These are phyloP conservation scores for Allium cepa DNA, from an alignment of 106 monocot species.

Conservation along the genomic window DNA sequence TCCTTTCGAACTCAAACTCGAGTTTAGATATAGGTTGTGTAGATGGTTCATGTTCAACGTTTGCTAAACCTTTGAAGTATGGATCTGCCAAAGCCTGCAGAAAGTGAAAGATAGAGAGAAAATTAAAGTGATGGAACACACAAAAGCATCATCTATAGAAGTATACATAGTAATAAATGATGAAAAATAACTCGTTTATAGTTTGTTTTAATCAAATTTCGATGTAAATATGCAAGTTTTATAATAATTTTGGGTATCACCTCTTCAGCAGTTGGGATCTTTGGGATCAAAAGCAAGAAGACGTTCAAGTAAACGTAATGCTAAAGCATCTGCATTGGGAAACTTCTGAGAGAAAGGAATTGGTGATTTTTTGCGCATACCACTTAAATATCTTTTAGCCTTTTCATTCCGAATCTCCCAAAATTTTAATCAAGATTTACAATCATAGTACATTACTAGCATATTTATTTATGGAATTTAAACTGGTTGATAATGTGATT, in stretches of 20 bases:
- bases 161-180: background rate
- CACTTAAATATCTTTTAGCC: conserved; percentile 57
- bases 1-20: conserved; percentile 80
- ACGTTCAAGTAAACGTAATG: conserved; percentile 46
- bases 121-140: conserved; percentile 5
- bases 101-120: conserved; percentile 5
- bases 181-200: background rate
- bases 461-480: too few species aligned
- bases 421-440: conserved; percentile 8
- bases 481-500: too few species aligned
- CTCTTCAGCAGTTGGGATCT: conserved; percentile 65
- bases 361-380: conserved; percentile 54
- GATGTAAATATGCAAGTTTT: background rate
- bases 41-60: conserved; percentile 62
- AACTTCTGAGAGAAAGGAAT: conserved; percentile 61
- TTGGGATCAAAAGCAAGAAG: conserved; percentile 83
- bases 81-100: conserved; percentile 57
- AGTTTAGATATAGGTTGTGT: conserved; percentile 70
- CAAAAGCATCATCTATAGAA: background rate
- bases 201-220: background rate
- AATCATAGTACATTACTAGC: background rate
- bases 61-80: conserved; percentile 53
- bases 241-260: conserved; percentile 16
- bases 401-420: conserved; percentile 72
- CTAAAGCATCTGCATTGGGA: conserved; percentile 53